phyloP scores from a whole-genome alignment of 2,329 filamentous ascomycete species.

The Fusarium ramigenum region DNA sequence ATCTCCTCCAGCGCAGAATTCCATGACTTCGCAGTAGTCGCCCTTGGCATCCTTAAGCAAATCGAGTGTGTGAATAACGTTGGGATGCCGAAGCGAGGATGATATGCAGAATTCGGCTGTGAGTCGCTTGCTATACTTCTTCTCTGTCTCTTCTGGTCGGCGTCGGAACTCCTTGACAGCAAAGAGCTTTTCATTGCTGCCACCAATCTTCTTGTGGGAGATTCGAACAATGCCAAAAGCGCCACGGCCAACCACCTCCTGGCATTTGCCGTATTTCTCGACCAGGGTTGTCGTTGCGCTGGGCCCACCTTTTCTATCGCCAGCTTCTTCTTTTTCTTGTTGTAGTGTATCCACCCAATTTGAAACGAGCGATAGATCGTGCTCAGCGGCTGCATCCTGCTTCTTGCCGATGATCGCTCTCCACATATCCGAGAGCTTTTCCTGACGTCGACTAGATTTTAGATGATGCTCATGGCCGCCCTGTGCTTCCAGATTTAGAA shows the following conservation, averaged over 20 bases:
- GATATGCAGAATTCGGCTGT: constrained; percentile 99
- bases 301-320: constrained; percentile 80
- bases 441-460: constrained; percentile 89
- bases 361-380: constrained; percentile 91
- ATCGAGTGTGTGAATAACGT: constrained; percentile 97
- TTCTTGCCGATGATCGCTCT: constrained; percentile 87
- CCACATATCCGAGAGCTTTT: constrained; percentile 94
- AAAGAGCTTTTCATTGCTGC: constrained; percentile 87
- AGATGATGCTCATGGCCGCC: constrained; percentile 88
- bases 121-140: constrained; percentile 97
- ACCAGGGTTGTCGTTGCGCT: constrained; percentile 79
- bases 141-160: constrained; percentile 90
- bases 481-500: constrained; percentile 59
- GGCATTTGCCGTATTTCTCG: constrained; percentile 98
- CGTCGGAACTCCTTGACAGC: constrained; percentile 98
- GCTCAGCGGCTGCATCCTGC: constrained; percentile 77
- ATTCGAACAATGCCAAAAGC: constrained; percentile 98
- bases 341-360: constrained; percentile 96
- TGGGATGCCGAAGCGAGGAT: constrained; percentile 93
- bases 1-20: constrained; percentile 96
- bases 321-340: constrained; percentile 85
- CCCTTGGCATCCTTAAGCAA: constrained; percentile 95
- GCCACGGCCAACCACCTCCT: constrained; percentile 94
- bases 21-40: constrained; percentile 99
- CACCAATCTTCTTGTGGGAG: constrained; percentile 92